Conservation (phyloP, 495 filamentous ascomycete genomes). For the Annulohypoxylon maeteangense region DNA sequence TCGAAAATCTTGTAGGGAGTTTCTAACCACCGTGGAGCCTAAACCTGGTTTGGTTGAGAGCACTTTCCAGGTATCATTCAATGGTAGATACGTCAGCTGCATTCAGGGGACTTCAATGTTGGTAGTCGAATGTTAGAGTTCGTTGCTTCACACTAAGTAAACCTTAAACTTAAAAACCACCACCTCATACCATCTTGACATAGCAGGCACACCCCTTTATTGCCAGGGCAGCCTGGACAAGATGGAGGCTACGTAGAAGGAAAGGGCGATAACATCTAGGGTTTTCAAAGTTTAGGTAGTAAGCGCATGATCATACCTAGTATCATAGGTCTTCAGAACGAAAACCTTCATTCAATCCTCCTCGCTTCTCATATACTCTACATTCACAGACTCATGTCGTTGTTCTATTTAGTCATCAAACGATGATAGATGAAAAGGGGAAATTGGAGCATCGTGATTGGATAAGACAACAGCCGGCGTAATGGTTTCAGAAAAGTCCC, state of each 20-base stretch:
- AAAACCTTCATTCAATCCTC: neutral
- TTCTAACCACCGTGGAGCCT: no score
- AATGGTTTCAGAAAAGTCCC: constrained; percentile 26
- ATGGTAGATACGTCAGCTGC: no score
- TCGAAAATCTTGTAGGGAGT: no score
- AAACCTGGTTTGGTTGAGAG: no score
- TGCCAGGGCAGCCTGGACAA: no score
- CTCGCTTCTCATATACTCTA: neutral
- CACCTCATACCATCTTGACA: neutral
- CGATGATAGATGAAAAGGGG: constrained; percentile 16
- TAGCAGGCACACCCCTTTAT: no score
- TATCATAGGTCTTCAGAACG: neutral
- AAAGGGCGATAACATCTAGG: neutral
- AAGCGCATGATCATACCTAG: neutral
- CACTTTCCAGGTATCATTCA: no score
- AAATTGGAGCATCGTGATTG: constrained; percentile 19
- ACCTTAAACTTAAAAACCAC: neutral
- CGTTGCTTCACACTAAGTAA: neutral
- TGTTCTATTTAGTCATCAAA: neutral
- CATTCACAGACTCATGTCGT: neutral
- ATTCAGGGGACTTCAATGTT: no score
- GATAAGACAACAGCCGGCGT: neutral
- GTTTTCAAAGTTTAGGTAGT: neutral
- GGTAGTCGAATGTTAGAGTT: no score
- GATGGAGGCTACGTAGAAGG: no score